Percentiles rank a stretch among this genome's conserved stretches.
Conservation (phyloP, 257 asterid genomes). For the Capsicum baccatum region DNA sequence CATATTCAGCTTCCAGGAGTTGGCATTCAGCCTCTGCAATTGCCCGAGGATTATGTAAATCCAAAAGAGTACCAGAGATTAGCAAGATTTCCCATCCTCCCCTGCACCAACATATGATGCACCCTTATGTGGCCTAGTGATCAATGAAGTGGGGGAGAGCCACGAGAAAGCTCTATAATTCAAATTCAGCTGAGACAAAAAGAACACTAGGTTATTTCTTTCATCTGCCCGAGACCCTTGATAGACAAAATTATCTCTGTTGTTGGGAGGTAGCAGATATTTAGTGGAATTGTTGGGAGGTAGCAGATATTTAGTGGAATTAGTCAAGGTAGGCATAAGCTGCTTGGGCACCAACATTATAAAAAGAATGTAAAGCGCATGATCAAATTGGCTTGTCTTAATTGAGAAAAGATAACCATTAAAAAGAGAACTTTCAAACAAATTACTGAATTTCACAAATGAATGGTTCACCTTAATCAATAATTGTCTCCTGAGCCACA, state of each 20-base stretch:
- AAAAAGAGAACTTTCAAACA: not conserved
- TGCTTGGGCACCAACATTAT: not conserved
- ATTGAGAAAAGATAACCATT: not conserved
- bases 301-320: not conserved
- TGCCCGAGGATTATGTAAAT: slow-evolving; percentile 93
- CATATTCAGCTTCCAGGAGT: slow-evolving; percentile 88
- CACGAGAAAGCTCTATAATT: not conserved
- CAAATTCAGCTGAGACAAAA: not conserved
- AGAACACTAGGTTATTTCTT: not conserved
- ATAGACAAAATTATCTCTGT: not conserved
- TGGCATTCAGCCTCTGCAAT: slow-evolving; percentile 97
- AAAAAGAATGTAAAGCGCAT: not conserved
- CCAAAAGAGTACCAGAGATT: slow-evolving; percentile 87
- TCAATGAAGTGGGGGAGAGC: not conserved
- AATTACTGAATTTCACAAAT: not conserved
- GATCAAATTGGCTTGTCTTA: not conserved
- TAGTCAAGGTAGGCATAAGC: too few relatives aligned
- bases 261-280: not conserved
- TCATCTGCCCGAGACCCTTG: not conserved
- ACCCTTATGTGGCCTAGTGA: not conserved
- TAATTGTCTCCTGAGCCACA: slow-evolving; percentile 73
- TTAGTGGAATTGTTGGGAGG: not conserved
- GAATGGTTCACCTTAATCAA: slow-evolving; percentile 48
- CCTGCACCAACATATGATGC: slow-evolving; percentile 42
- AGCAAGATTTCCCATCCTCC: slow-evolving; percentile 78